phyloP scores from a whole-genome alignment of 495 filamentous ascomycete genomes.

The Aspergillus funiculosus region DNA sequence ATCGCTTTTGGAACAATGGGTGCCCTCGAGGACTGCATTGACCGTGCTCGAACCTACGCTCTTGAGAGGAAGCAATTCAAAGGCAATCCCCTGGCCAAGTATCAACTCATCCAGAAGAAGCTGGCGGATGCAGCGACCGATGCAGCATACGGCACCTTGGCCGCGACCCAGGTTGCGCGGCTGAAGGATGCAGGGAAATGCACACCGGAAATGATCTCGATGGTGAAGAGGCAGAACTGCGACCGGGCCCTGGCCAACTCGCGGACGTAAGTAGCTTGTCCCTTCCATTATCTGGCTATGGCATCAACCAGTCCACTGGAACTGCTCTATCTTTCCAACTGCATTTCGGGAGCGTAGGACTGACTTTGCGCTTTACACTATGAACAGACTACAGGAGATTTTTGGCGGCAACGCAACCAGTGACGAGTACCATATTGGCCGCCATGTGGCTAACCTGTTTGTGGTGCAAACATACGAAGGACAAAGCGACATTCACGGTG shows the following conservation, averaged over 20 bases:
- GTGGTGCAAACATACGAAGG: constrained; percentile 98
- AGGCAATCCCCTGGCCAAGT: constrained; percentile 90
- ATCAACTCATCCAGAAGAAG: constrained; percentile 98
- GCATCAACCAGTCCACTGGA: no score
- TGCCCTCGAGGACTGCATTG: constrained; percentile 85
- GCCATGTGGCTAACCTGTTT: constrained; percentile 94
- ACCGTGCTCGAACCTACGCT: constrained; percentile 74
- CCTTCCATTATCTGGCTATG: no score
- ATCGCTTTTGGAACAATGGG: constrained; percentile 94
- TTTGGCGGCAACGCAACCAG: constrained; percentile 97
- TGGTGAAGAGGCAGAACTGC: constrained; percentile 98
- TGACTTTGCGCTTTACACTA: constrained; percentile 11
- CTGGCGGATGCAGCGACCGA: constrained; percentile 88
- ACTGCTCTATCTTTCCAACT: no score
- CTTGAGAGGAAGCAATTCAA: constrained; percentile 95
- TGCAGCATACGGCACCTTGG: constrained; percentile 80
- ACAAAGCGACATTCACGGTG: constrained; percentile 92
- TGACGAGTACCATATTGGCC: constrained; percentile 90
- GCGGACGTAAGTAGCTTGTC: constrained; percentile 61
- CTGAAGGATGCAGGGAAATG: constrained; percentile 86
- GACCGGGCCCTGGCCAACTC: constrained; percentile 80
- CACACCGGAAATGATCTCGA: constrained; percentile 94
- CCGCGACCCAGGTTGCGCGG: constrained; percentile 81
- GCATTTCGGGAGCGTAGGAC: not conserved
- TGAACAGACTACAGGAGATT: constrained; percentile 72